Evolutionary conservation across 306 rosid species (phyloP).

Genomic region (Ormosia emarginata): DNA sequence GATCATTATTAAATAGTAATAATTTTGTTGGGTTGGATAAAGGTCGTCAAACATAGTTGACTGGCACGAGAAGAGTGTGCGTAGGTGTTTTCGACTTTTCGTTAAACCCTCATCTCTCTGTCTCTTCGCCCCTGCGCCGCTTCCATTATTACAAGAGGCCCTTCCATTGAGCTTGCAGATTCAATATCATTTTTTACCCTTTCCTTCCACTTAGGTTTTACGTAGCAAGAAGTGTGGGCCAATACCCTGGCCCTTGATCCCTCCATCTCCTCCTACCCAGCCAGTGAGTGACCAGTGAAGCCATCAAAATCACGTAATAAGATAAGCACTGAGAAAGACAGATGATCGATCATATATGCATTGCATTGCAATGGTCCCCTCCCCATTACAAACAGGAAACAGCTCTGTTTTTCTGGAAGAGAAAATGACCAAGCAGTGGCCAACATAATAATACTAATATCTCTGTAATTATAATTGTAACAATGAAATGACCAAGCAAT

Average conservation of each 20-base stretch:
- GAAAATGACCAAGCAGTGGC: background rate
- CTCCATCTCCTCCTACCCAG: background rate
- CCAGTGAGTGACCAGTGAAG: constrained; percentile 1
- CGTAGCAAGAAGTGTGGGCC: background rate
- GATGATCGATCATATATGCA: background rate
- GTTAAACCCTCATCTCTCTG: background rate
- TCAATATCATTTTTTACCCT: background rate
- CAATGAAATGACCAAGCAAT: background rate
- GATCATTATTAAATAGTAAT: constrained; percentile 40
- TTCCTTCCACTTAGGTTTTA: background rate
- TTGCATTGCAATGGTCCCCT: constrained; percentile 38
- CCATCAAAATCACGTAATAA: constrained; percentile 9
- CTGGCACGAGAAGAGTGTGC: constrained; percentile 38
- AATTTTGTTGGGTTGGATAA: constrained; percentile 42
- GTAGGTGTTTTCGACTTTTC: background rate
- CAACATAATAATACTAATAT: background rate
- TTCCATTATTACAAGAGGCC: background rate
- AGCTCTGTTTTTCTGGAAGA: background rate
- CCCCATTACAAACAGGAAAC: background rate
- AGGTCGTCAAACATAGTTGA: constrained; percentile 53
- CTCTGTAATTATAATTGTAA: background rate
- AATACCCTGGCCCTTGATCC: background rate
- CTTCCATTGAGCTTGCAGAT: background rate
- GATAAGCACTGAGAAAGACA: constrained; percentile 10
- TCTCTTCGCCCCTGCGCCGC: background rate